Evolutionary conservation across 2,329 filamentous ascomycete species (phyloP), one percentile per base, ranked within the genome.

Genomic region (Trichophyton equinum): DNA sequence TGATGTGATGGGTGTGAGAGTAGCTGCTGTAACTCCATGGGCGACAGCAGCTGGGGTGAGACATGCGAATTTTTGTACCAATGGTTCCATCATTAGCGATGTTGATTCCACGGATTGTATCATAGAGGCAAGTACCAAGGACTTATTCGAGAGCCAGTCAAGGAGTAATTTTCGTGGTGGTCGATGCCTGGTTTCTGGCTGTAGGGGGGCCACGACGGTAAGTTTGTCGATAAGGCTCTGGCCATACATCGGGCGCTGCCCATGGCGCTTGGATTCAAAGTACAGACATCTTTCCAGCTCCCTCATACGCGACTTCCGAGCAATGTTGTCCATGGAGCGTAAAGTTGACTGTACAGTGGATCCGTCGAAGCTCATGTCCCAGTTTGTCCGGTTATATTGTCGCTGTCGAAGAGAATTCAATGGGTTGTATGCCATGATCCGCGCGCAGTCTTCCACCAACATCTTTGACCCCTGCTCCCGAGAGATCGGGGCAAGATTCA

Each of bases 31-130:
- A 67, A 95, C 79, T 65, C 95, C 90, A 33, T 87, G 83, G 0
- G 91, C 90, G 2, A 95, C 85, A 11, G 90, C 92, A 0, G 89
- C 86, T 1, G 94, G 94, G 0, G 94, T 97, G 38, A 96, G 85
- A 68, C 92, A 99, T 0, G 88, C 89, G 68, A 96, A 99, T 70
- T 92, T 89, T 64, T 88, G 85, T 59, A 99, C 86, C 2, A 82
- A 85, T 0, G 83, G 84, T 68, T 92, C 86, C 74, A 95, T 79
- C 13, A 80, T 78, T 58, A 84, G 81, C 1, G 91, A 85, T 25
- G 91, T 85, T 67, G 89, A 82, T 46, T 86, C 81, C 0, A 95
- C 73, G 0, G 85, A 90, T 18, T 85, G 83, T n/a, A 94, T 83
- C 75, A 94, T 83, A 3, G 74, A 74, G 2, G 73, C 71, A 40